phyloP scores from a whole-genome alignment of 208 protist species.

The Trypanosoma melophagium region DNA sequence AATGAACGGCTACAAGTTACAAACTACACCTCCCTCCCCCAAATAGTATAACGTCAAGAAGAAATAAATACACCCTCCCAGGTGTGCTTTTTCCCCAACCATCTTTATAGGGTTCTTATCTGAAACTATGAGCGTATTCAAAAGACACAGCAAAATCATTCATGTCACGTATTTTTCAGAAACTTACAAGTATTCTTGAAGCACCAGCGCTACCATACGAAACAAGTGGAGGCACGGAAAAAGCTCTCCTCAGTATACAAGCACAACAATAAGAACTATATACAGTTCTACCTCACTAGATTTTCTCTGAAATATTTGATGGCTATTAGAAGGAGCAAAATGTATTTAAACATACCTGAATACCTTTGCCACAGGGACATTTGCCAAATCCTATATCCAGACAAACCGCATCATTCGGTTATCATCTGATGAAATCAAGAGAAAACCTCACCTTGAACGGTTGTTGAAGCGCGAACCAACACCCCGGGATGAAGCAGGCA shows the following conservation, averaged over 20 bases:
- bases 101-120: neutral
- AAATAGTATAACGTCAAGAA: too few species aligned
- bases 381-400: neutral
- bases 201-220: constrained; percentile 1
- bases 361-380: neutral
- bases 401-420: neutral
- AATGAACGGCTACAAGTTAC: too few species aligned
- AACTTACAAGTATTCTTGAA: neutral
- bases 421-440: neutral
- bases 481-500: constrained; percentile 26
- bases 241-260: neutral
- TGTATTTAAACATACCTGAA: constrained; percentile 11
- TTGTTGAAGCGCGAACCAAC: constrained; percentile 68
- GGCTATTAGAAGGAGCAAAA: neutral
- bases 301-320: too few species aligned
- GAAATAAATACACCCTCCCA: neutral
- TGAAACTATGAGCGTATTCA: neutral
- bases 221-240: neutral
- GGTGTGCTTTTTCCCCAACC: neutral
- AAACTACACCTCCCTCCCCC: too few species aligned
- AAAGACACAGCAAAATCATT: neutral
- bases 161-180: constrained; percentile 9
- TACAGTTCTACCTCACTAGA: too few species aligned
- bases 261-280: neutral
- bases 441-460: constrained; percentile 15